Percentiles rank a stretch among this genome's conserved stretches.
Evolutionary conservation across 1,284 basidiomycete species (phyloP).

Genomic region (Irpex lacteus): DNA sequence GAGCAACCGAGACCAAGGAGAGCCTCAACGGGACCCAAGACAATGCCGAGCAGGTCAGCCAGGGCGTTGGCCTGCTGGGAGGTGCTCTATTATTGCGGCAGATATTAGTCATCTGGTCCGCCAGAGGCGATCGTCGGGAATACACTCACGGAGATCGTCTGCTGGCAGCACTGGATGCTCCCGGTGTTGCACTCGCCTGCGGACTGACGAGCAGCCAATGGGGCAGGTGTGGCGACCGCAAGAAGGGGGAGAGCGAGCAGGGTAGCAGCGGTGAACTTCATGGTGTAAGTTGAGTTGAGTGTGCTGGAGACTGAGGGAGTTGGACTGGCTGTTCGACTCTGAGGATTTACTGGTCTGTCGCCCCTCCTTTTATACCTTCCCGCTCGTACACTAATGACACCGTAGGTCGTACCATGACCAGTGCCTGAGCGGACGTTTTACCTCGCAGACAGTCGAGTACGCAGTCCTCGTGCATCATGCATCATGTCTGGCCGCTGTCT

Average conservation of each 20-base stretch:
- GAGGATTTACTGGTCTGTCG: background rate
- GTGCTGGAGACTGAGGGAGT: background rate
- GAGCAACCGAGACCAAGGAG: slow-evolving; percentile 6
- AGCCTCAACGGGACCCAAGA: background rate
- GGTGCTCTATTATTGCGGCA: background rate
- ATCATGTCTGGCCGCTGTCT: background rate
- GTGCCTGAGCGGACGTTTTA: no score
- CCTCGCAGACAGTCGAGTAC: no score
- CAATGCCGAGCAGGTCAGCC: background rate
- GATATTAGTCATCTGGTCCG: background rate
- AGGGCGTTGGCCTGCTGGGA: background rate
- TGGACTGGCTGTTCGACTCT: background rate
- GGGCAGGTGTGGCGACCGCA: slow-evolving; percentile 2
- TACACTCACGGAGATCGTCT: background rate
- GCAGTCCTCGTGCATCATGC: background rate
- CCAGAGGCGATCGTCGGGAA: background rate
- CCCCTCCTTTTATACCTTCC: background rate
- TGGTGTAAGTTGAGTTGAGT: background rate
- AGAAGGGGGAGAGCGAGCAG: slow-evolving; percentile 4
- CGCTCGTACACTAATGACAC: no score
- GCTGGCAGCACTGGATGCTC: slow-evolving; percentile 1
- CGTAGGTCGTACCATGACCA: no score
- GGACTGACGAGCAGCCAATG: background rate
- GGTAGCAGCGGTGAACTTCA: background rate
- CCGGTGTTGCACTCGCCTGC: slow-evolving; percentile 1